Evolutionary conservation across 768 basidiomycete genomes (phyloP), one percentile per base, ranked within the genome.

Genomic region (Boletus speciosus): DNA sequence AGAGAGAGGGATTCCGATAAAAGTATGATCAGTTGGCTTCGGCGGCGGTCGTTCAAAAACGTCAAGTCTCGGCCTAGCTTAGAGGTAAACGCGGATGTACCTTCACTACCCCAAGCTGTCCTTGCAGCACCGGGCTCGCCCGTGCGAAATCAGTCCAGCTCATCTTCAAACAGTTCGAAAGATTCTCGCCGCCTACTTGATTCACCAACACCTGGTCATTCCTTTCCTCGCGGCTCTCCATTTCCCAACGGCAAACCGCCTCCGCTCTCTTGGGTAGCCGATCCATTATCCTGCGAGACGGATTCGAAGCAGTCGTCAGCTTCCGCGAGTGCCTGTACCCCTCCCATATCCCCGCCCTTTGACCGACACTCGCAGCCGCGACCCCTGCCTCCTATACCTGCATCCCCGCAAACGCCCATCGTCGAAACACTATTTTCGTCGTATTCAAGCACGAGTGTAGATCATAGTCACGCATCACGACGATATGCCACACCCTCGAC

Each of bases 1-100:
- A 67, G 62, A 49, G 68, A 65, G 49, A 74, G 63, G 74, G 75
- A 78, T 60, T 59, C 74, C 61, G 77, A 73, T 40, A 74, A 74
- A 51, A 78, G 78, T 59, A 37, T 61, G 53, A 62, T 63, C 54
- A 38, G 56, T 7, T 71, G 73, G 73, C 57, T 71, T 42, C 73
- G 67, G 45, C 53, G 63, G 44, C 60, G 58, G 41, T 64, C 69
- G 11, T 38, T 62, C 48, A 72, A 47, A 39, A 58, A 36, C 4
- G 39, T 39, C 47, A 69, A 57, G 51, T 32, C 58, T 38, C 71
- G 66, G 12, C 61, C 65, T 29, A 57, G 41, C 38, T 67, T 49
- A 41, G 69, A 69, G 31, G 43, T 38, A 15, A 60, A 47, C 23
- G 5, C 49, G 15, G 60, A 62, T n/a, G 44, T 37, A 41, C 59